Evolutionary conservation across 2,329 filamentous ascomycete genomes (phyloP), one percentile per base, ranked within the genome.

Genomic region (Cladosporium sp.): DNA sequence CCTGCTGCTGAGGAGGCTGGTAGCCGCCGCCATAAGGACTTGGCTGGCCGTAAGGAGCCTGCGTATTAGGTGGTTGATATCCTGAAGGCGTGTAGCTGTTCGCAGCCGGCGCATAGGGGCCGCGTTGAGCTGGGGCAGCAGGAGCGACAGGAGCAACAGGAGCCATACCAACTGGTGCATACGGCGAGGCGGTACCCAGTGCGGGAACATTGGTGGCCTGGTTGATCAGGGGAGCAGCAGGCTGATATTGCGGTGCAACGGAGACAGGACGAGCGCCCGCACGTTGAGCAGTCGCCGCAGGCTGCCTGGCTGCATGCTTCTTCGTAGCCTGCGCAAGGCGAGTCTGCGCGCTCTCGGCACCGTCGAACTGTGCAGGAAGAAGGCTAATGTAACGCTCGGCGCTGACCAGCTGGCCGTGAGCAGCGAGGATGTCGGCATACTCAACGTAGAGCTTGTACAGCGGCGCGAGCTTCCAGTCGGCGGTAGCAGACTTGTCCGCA

Each of bases 371-470:
- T 36, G 79, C 74, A 13, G 93, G 93, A 40, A 99, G 78, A 47
- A 99, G 82, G 64, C 91, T 83, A 36, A 99, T 81, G 64, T 99
- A 99, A 68, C 88, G 91, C 70, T 96, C 87, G 4, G 93, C 95
- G 60, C 90, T 82, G 27, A 83, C 78, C 48, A 99, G 75, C 61
- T 95, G 88, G 11, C 95, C 93, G 64, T 96, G 89, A 6, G 89
- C 84, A 41, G 93, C 90, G 51, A 95, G 83, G 58, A 99, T 91
- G 66, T 99, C 92, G 12, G 93, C 92, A 68, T 97, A 99, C 72
- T 99, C 93, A 22, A 88, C 85, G 66, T 99, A 99, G 72, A 96
- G 96, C 67, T 90, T 85, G 69, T 99, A 99, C 47, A 99, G 75
- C 2, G 85, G 78, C 32, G 84, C 80, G 53, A 99, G 82, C 73